phyloP scores from a whole-genome alignment of 2,329 filamentous ascomycete species.

The Colletotrichum ledebouriae region DNA sequence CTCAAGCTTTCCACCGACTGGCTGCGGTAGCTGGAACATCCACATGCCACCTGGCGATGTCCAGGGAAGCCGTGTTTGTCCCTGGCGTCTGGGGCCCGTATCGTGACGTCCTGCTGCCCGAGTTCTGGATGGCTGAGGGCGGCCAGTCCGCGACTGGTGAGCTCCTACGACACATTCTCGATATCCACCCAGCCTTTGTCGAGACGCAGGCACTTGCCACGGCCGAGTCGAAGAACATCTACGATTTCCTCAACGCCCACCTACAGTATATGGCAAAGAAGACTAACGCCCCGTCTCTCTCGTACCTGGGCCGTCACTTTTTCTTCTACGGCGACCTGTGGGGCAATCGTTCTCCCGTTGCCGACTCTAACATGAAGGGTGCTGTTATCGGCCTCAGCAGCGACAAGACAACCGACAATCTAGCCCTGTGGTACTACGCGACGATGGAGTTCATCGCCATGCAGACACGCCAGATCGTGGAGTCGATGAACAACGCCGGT shows the following conservation, averaged over 20 bases:
- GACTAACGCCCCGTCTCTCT: constrained; percentile 78
- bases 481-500: constrained; percentile 91
- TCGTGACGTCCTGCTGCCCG: constrained; percentile 90
- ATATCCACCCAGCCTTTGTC: constrained; percentile 92
- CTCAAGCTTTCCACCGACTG: constrained; percentile 91
- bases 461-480: constrained; percentile 95
- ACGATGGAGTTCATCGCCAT: constrained; percentile 99
- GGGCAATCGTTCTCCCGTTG: constrained; percentile 94
- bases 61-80: constrained; percentile 91
- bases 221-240: constrained; percentile 88
- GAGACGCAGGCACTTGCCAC: constrained; percentile 84
- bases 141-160: constrained; percentile 97
- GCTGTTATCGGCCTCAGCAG: constrained; percentile 87
- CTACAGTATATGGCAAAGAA: constrained; percentile 81
- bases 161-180: constrained; percentile 91
- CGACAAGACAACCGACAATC: constrained; percentile 87
- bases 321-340: constrained; percentile 99
- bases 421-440: constrained; percentile 93
- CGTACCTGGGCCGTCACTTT: constrained; percentile 90
- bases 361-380: constrained; percentile 93
- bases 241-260: constrained; percentile 93
- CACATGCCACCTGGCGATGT: constrained; percentile 97
- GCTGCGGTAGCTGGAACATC: constrained; percentile 97
- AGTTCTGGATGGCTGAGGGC: constrained; percentile 97
- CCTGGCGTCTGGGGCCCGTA: constrained; percentile 98